Base-by-base conservation (phyloP, 2,329 filamentous ascomycete species). In the Trichoderma semiorbis region DNA sequence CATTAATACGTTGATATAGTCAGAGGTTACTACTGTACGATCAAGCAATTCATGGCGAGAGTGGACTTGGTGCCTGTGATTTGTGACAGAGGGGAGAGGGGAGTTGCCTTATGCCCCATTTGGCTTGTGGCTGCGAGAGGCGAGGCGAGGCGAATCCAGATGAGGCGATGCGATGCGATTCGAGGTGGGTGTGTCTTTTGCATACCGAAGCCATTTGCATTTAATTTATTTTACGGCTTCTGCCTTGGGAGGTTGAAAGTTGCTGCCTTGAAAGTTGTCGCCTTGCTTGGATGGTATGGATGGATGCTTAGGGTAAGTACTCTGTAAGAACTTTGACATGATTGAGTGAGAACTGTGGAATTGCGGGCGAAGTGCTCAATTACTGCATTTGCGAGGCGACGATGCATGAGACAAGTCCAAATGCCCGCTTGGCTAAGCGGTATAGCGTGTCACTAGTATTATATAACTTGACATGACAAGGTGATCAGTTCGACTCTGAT, bases 361-460 rank as follows among this genome's bases (percentile, higher is more conserved):
- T 1, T n/a, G 7, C 3, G n/a, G 16, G 47, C 16, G 18, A 5
- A 43, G 21, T 50, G 36, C 12, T 60, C 36, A 69, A 69, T 24
- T 60, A 69, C 24, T 43, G 43, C 26, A 7, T 63, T 69, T 61
- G 67, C 16, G 16, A 14, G 14, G 16, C 6, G 16, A 18, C 16
- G 26, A 62, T 16, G 14, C 57, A 47, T 26, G 24, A 55, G 36
- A 18, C 18, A 70, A 30, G n/a, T 39, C 69, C 47, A 34, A 12
- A 58, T 16, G 69, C 69, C 70, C 70, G 63, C 62, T 72, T 72
- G 70, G 70, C 70, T 72, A 72, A 72, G 70, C 70, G 70, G 70
- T 72, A 72, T 72, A 72, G 70, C 70, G 70, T 72, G 70, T 72
- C 70, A 72, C 70, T 72, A 72, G 70, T 72, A 72, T 43, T 39